These are phyloP conservation scores for Pseudoneurospora amorphoporcata DNA, from an alignment of 495 filamentous ascomycete species.

Conservation along the genomic window DNA sequence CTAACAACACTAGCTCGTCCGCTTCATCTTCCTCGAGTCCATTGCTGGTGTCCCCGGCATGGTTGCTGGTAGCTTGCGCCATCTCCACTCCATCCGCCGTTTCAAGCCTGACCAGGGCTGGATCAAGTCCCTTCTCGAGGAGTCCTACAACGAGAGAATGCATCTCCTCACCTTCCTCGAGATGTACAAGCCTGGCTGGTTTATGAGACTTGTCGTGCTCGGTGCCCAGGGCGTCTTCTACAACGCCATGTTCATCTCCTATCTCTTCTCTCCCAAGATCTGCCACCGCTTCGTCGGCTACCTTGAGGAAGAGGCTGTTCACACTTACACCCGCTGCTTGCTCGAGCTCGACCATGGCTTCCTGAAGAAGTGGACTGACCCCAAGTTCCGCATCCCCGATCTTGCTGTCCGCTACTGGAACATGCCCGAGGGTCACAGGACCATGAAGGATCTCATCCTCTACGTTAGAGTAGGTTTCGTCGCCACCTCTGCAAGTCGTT, in stretches of 20 bases:
- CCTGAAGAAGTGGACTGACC: slow-evolving; percentile 64
- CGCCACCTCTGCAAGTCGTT: neutral
- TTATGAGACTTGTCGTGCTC: slow-evolving; percentile 82
- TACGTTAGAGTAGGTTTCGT: slow-evolving; percentile 52
- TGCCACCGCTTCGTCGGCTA: slow-evolving; percentile 96
- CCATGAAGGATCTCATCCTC: slow-evolving; percentile 75
- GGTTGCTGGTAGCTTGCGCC: slow-evolving; percentile 89
- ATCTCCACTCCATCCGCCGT: slow-evolving; percentile 69
- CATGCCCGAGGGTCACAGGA: slow-evolving; percentile 74
- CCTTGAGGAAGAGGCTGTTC: slow-evolving; percentile 91
- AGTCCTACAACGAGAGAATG: slow-evolving; percentile 94
- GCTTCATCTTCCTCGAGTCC: slow-evolving; percentile 88
- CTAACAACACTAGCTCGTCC: slow-evolving; percentile 40
- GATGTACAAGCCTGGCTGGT: slow-evolving; percentile 79
- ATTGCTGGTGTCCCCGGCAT: slow-evolving; percentile 94
- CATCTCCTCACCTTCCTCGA: slow-evolving; percentile 92
- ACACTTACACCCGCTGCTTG: slow-evolving; percentile 87
- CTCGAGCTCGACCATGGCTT: slow-evolving; percentile 73
- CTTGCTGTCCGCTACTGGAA: slow-evolving; percentile 87
- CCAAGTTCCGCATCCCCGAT: slow-evolving; percentile 69
- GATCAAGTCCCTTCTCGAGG: slow-evolving; percentile 94
- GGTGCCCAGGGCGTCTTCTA: slow-evolving; percentile 82
- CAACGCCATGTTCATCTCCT: slow-evolving; percentile 84
- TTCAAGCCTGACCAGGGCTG: slow-evolving; percentile 94
- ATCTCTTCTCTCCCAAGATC: slow-evolving; percentile 79